Percentiles rank a stretch among this genome's conserved stretches.
These are phyloP conservation scores for Globisporangium spinosum DNA, from an alignment of 352 stramenopile genomes.

Conservation along the genomic window DNA sequence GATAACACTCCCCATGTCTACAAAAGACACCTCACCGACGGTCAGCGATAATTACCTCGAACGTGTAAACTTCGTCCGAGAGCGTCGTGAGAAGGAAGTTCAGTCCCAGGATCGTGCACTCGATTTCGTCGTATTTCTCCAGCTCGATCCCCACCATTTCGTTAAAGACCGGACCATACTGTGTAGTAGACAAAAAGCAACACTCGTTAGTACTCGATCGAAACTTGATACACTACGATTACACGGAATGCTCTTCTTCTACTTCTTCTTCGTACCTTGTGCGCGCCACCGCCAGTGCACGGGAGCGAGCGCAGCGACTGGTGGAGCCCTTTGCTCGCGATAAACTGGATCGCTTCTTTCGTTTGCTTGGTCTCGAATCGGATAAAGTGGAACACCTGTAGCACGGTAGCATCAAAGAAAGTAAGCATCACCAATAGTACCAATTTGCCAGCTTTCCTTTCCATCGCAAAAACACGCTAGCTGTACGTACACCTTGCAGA, in stretches of 20 bases:
- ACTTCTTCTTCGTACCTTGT: slow-evolving; percentile 55
- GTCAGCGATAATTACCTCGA: slow-evolving; percentile 60
- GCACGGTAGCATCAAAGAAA: background rate
- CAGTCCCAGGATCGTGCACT: slow-evolving; percentile 96
- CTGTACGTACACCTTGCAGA: slow-evolving; percentile 78
- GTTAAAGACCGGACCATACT: slow-evolving; percentile 71
- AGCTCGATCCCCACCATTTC: slow-evolving; percentile 82
- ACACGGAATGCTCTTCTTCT: background rate
- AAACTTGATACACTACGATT: too few species aligned
- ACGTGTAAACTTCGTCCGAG: slow-evolving; percentile 97
- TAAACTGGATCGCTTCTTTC: slow-evolving; percentile 70
- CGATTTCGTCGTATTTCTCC: slow-evolving; percentile 92
- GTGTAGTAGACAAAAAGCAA: background rate
- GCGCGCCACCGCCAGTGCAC: slow-evolving; percentile 77
- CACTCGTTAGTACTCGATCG: too few species aligned
- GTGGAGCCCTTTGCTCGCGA: slow-evolving; percentile 71
- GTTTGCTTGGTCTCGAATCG: slow-evolving; percentile 80
- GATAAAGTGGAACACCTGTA: slow-evolving; percentile 95
- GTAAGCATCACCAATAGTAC: background rate
- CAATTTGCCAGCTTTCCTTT: background rate
- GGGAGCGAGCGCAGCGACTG: slow-evolving; percentile 76
- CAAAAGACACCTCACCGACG: background rate
- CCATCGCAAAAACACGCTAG: background rate
- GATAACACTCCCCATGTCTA: background rate
- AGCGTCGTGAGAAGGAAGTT: slow-evolving; percentile 96